Evolutionary conservation across 1,284 basidiomycete species (phyloP), one percentile per base, ranked within the genome.

Genomic region (Leccinum solheimii): DNA sequence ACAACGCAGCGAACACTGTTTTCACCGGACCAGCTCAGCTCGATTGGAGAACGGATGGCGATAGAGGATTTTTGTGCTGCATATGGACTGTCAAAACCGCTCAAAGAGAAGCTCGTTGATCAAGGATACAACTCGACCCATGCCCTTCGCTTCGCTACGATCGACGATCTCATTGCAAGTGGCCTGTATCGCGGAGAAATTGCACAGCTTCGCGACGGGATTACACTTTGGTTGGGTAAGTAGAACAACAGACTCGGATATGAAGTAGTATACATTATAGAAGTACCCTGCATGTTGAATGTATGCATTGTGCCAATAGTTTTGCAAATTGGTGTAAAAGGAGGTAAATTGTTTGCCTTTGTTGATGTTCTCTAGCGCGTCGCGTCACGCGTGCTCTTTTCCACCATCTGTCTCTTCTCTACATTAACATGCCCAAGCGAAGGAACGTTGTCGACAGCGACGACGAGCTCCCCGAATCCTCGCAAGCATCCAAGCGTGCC

Each of bases 401-500:
- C 30, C 30, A 30, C 30, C 16, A n/a, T 43, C 19, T 10, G n/a
- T 56, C 52, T 62, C 50, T 21, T 27, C 38, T 34, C 19, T 51
- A 14, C 55, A 45, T 19, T 1, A 45, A 45, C 53, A 74, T 74
- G 72, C 63, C 72, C 13, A 74, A 74, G 61, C 75, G 72, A 62
- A 74, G 63, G 64, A 66, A 62, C n/a, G 8, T 56, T 6, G 56
- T 66, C 21, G 65, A 67, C 43, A 73, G 69, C 7, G 70, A 74
- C 4, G 69, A 74, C 8, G 72, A 76, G 0, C 38, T 40, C 3
- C 63, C 61, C 1, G 38, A 56, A 8, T 65, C 61, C 2, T 76
- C 75, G 1, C 75, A 72, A 52, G 62, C 57, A 0, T 70, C 73
- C 19, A 74, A 74, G 61, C 74, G 74, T 34, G 69, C 73, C 16